These are phyloP conservation scores for Grosmannia serpens DNA, from an alignment of 2,329 filamentous ascomycete genomes.

Conservation along the genomic window DNA sequence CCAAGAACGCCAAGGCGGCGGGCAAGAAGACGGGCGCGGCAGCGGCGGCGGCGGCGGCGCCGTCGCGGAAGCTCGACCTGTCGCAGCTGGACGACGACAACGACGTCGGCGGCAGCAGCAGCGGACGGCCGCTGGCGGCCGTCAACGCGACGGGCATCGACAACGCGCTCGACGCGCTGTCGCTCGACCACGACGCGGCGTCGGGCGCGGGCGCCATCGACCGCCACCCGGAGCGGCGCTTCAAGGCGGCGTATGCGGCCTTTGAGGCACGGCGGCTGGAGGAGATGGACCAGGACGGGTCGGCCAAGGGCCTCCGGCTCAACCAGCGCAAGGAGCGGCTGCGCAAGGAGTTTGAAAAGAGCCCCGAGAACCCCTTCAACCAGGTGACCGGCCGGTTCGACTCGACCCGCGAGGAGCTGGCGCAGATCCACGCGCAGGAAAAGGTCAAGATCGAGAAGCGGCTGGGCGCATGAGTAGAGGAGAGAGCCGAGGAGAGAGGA, in stretches of 20 bases:
- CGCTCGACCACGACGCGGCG: slow-evolving; percentile 32
- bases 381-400: slow-evolving; percentile 69
- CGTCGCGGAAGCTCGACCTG: slow-evolving; percentile 58
- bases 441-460: slow-evolving; percentile 63
- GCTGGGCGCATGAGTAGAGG: slow-evolving; percentile 27
- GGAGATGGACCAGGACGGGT: slow-evolving; percentile 77
- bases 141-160: slow-evolving; percentile 85
- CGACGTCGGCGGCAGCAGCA: slow-evolving; percentile 27
- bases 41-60: not conserved
- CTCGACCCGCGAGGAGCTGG: slow-evolving; percentile 65
- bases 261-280: slow-evolving; percentile 72
- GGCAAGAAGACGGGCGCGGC: slow-evolving; percentile 44
- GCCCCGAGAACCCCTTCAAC: slow-evolving; percentile 91
- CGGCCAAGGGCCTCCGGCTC: slow-evolving; percentile 57
- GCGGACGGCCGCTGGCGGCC: slow-evolving; percentile 30
- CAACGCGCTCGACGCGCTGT: slow-evolving; percentile 80
- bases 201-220: slow-evolving; percentile 50
- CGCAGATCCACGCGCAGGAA: slow-evolving; percentile 53
- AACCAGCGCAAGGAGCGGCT: slow-evolving; percentile 79
- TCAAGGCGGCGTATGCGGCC: slow-evolving; percentile 71
- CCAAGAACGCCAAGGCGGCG: slow-evolving; percentile 58
- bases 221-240: slow-evolving; percentile 75
- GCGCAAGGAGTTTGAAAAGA: slow-evolving; percentile 87
- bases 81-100: slow-evolving; percentile 50
- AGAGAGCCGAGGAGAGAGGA: not conserved